Evolutionary conservation across 2,329 filamentous ascomycete genomes (phyloP), one percentile per base, ranked within the genome.

Genomic region (Xylaria hypoxylon): DNA sequence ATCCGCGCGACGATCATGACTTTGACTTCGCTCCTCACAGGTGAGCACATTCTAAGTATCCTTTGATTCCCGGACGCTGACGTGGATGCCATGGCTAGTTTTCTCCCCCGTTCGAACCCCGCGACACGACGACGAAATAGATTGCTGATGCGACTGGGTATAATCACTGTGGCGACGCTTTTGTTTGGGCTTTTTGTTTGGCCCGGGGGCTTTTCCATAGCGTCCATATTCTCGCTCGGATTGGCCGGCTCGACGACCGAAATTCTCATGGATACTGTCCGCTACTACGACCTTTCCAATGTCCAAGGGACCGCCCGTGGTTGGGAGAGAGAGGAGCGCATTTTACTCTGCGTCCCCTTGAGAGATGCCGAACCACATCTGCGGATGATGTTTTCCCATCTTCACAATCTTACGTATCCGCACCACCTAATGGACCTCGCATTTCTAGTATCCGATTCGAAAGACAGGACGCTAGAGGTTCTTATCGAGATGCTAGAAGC

Each of bases 381-480:
- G 55, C 88, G 91, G 68, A 98, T 99, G 95, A 98, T 99, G 86
- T 99, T 99, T 82, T 91, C 92, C n/a, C 96, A 99, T 78, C 85
- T 99, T 65, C 90, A 90, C 72, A 99, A 99, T 81, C 91, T 99
- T 72, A 99, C 96, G 19, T 99, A 99, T 77, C 96, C 96, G 0
- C 96, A 99, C 79, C 92, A 97, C 77, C 86, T 99, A 57, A 96
- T 99, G 77, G 96, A 99, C 78, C 86, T 99, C 52, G 96, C 96
- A 5, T 99, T 99, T 77, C 85, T 99, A 35, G 96, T 99, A 26
- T 97, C 96, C 66, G 96, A 99, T 78, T 98, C 96, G 35, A 97
- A 97, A 78, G 96, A 99, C 77, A 88, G 90, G 68, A 99, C 96
- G 0, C 84, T 97, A 42, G 80, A 88, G 35, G 85, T 96, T 52